phyloP scores from a whole-genome alignment of 2,329 filamentous ascomycete genomes.

The Lasiodiplodia hormozganensis region DNA sequence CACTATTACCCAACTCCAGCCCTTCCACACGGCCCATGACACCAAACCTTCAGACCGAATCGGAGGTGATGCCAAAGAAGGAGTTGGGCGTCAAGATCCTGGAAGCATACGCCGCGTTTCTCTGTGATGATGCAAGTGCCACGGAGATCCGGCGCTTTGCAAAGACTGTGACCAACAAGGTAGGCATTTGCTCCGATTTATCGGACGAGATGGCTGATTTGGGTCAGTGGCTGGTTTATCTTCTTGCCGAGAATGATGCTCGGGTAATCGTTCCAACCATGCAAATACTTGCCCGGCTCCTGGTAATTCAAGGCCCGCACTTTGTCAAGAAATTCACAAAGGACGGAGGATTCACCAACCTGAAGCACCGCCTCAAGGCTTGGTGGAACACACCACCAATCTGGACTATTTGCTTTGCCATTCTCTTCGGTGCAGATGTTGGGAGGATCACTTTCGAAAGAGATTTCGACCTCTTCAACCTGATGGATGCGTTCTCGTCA shows the following conservation, averaged over 20 bases:
- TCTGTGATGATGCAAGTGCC: slow-evolving; percentile 75
- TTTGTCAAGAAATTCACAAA: slow-evolving; percentile 91
- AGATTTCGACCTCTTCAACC: slow-evolving; percentile 74
- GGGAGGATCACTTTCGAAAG: slow-evolving; percentile 75
- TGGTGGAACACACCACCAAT: slow-evolving; percentile 89
- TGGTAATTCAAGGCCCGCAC: slow-evolving; percentile 79
- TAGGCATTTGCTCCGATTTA: slow-evolving; percentile 49
- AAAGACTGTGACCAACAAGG: slow-evolving; percentile 93
- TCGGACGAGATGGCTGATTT: slow-evolving; percentile 40
- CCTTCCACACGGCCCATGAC: slow-evolving; percentile 42
- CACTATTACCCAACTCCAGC: slow-evolving; percentile 35
- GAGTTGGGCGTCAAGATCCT: slow-evolving; percentile 78
- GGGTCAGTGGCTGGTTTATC: slow-evolving; percentile 83
- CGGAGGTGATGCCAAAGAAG: slow-evolving; percentile 60
- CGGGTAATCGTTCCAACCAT: slow-evolving; percentile 81
- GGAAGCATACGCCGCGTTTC: slow-evolving; percentile 75
- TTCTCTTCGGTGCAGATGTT: slow-evolving; percentile 85
- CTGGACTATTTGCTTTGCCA: slow-evolving; percentile 88
- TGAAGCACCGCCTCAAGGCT: slow-evolving; percentile 79
- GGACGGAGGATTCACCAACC: slow-evolving; percentile 84
- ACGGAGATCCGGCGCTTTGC: slow-evolving; percentile 84
- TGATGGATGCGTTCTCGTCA: slow-evolving; percentile 73
- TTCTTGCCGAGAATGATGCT: slow-evolving; percentile 84
- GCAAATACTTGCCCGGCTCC: slow-evolving; percentile 81
- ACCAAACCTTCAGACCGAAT: slow-evolving; percentile 32